Conservation (phyloP, 2,329 filamentous ascomycete genomes). For the Alternaria angustiovoidea region DNA sequence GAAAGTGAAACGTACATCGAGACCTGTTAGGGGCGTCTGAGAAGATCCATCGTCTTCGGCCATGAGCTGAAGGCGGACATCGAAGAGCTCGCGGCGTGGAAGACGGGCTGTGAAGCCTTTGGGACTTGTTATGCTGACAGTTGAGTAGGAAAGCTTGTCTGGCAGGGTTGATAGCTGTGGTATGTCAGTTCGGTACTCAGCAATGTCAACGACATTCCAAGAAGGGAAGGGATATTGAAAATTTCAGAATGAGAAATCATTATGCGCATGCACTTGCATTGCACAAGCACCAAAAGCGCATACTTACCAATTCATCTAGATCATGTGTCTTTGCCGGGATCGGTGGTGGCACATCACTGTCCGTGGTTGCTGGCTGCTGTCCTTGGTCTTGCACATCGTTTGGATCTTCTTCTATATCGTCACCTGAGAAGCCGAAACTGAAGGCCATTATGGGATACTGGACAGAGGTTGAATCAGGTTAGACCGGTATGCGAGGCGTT, state of each 20-base stretch:
- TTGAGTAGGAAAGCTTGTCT: conserved; percentile 75
- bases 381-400: conserved; percentile 39
- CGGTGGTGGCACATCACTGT: conserved; percentile 35
- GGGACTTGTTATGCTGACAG: conserved; percentile 68
- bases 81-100: conserved; percentile 80
- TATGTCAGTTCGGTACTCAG: not conserved
- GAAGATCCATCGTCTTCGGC: conserved; percentile 64
- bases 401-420: conserved; percentile 64
- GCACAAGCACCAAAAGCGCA: not conserved
- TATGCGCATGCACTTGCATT: not conserved
- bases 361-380: conserved; percentile 5
- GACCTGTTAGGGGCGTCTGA: conserved; percentile 41
- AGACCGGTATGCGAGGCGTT: not conserved
- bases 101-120: conserved; percentile 63
- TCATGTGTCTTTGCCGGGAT: conserved; percentile 54
- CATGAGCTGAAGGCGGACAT: conserved; percentile 83
- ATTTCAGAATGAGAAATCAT: not conserved
- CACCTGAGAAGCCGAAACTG: conserved; percentile 66
- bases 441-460: conserved; percentile 50
- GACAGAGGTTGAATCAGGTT: not conserved
- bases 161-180: conserved; percentile 66
- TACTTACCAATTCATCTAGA: conserved; percentile 58
- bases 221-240: not conserved
- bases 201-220: accelerated
- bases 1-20: conserved; percentile 17